Conservation (phyloP, 2,329 filamentous ascomycete genomes). For the Fusarium sp. region DNA sequence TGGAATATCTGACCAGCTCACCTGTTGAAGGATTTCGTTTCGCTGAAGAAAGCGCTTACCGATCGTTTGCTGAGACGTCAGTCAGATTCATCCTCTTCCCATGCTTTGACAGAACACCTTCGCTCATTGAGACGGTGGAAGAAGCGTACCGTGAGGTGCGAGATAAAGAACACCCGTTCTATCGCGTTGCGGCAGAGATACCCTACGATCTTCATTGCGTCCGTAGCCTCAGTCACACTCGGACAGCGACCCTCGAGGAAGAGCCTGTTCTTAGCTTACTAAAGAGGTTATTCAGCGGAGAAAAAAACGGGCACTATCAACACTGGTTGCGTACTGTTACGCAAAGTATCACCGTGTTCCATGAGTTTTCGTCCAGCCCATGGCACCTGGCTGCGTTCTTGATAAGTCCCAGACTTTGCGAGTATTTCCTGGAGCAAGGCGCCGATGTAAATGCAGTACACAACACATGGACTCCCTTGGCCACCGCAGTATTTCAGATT, state of each 20-base stretch:
- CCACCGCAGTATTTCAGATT: neutral
- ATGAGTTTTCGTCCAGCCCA: neutral
- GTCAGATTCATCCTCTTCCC: neutral
- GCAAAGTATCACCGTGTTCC: neutral
- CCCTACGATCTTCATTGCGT: neutral
- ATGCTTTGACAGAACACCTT: neutral
- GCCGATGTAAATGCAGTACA: neutral
- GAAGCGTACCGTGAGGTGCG: neutral
- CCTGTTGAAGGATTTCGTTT: neutral
- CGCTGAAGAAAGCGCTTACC: neutral
- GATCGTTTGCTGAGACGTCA: neutral
- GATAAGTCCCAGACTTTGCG: neutral
- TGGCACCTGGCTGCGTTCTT: neutral
- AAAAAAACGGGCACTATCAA: neutral
- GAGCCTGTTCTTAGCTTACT: neutral
- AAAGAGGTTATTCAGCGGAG: neutral
- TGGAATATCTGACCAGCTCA: constrained; percentile 15
- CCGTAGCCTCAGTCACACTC: neutral
- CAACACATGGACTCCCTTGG: neutral
- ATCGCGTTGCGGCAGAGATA: neutral
- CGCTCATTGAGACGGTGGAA: neutral
- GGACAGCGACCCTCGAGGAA: neutral
- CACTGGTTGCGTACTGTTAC: neutral
- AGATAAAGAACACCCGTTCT: neutral
- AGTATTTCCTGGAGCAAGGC: neutral